Conservation (phyloP, 1,284 basidiomycete genomes). For the Pascua sp. region DNA sequence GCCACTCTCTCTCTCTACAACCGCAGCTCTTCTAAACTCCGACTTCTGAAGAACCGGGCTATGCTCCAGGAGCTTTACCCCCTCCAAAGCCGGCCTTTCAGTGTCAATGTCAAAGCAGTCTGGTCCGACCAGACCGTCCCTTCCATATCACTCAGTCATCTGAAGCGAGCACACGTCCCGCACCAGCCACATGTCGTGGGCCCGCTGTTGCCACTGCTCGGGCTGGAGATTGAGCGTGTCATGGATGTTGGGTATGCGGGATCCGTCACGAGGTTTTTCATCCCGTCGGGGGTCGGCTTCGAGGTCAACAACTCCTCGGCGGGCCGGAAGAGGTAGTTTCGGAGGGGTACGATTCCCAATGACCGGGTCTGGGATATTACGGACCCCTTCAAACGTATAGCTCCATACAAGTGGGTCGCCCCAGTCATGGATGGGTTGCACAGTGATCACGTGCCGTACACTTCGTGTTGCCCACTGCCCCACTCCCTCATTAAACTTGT, state of each 20-base stretch:
- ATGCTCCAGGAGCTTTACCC: neutral
- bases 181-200: constrained; percentile 20
- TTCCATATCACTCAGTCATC: constrained; percentile 11
- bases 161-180: constrained; percentile 12
- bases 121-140: constrained; percentile 3
- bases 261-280: constrained; percentile 18
- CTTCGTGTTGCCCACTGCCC: no score
- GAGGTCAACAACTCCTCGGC: constrained; percentile 23
- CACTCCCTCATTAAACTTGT: no score
- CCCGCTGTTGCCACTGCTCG: constrained; percentile 19
- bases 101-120: constrained; percentile 11
- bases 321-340: constrained; percentile 15
- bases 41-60: neutral
- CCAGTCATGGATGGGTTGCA: no score
- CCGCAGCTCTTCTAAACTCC: no score
- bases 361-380: constrained; percentile 9
- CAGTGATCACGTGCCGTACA: no score
- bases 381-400: constrained; percentile 17
- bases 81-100: constrained; percentile 1
- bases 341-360: constrained; percentile 17
- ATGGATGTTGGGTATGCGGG: neutral
- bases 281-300: constrained; percentile 19
- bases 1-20: no score
- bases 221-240: neutral
- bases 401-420: constrained; percentile 22